phyloP scores from a whole-genome alignment of 2,329 filamentous ascomycete genomes.

The Neospermospora avenae region DNA sequence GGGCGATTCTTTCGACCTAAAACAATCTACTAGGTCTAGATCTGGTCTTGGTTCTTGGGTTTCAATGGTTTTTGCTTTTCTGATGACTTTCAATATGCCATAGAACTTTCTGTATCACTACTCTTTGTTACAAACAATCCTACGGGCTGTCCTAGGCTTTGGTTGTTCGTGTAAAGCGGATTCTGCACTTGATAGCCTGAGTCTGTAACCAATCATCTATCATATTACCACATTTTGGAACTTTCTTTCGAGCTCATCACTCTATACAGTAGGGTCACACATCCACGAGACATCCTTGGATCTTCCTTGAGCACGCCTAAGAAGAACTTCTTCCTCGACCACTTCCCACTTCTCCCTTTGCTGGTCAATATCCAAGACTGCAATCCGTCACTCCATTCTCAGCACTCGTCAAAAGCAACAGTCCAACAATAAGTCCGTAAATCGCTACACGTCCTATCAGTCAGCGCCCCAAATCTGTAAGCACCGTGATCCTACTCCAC shows the following conservation, averaged over 20 bases:
- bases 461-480: background rate
- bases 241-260: too few species aligned
- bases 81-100: too few species aligned
- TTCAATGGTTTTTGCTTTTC: background rate
- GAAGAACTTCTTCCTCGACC: too few species aligned
- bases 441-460: conserved; percentile 38
- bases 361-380: background rate
- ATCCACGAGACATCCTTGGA: too few species aligned
- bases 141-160: too few species aligned
- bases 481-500: conserved; percentile 21
- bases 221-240: too few species aligned
- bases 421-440: conserved; percentile 94
- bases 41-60: background rate
- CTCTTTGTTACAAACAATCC: background rate
- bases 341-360: background rate
- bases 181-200: too few species aligned
- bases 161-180: too few species aligned
- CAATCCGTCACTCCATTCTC: conserved; percentile 47
- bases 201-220: too few species aligned
- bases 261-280: too few species aligned
- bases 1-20: background rate
- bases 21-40: background rate
- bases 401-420: conserved; percentile 96
- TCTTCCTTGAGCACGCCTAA: too few species aligned
- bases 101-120: background rate